A percentile compares a stretch with the other conserved stretches of the same genome.
phyloP scores from a whole-genome alignment of 495 filamentous ascomycete species.

The Umbilicaria muhlenbergii region DNA sequence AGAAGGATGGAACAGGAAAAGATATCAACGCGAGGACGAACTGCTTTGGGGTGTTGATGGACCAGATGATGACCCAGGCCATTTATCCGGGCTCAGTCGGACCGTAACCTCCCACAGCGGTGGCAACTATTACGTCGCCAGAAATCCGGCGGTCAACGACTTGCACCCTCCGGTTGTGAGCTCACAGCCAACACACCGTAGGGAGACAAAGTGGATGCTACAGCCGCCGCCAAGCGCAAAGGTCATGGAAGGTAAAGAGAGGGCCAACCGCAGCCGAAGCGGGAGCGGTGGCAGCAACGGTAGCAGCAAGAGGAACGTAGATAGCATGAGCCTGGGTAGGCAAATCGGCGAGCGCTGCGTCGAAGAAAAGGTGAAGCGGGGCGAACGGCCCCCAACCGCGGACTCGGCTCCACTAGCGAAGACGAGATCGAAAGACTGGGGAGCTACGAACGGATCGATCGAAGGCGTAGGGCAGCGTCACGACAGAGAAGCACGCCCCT shows the following conservation, averaged over 20 bases:
- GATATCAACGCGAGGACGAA: conserved; percentile 76
- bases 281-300: conserved; percentile 26
- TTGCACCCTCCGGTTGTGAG: conserved; percentile 76
- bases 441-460: neutral
- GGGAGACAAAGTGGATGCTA: conserved; percentile 75
- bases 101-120: conserved; percentile 32
- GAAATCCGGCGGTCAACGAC: conserved; percentile 70
- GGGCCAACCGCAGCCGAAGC: conserved; percentile 36
- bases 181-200: conserved; percentile 45
- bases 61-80: conserved; percentile 12
- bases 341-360: conserved; percentile 21
- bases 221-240: conserved; percentile 72
- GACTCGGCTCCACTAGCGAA: conserved; percentile 2
- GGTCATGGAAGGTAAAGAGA: conserved; percentile 72
- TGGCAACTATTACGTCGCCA: conserved; percentile 46
- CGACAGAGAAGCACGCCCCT: conserved; percentile 9
- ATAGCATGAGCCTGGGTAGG: conserved; percentile 18
- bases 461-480: conserved; percentile 5
- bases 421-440: conserved; percentile 4
- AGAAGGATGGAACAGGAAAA: conserved; percentile 54
- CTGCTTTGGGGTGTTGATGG: conserved; percentile 49
- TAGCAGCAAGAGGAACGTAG: conserved; percentile 10
- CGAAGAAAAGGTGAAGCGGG: conserved; percentile 17
- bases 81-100: conserved; percentile 28
- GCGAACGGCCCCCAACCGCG: conserved; percentile 5